Percentiles rank a stretch among this genome's conserved stretches.
phyloP scores from a whole-genome alignment of 768 basidiomycete species.

The Naganishia randhawae region DNA sequence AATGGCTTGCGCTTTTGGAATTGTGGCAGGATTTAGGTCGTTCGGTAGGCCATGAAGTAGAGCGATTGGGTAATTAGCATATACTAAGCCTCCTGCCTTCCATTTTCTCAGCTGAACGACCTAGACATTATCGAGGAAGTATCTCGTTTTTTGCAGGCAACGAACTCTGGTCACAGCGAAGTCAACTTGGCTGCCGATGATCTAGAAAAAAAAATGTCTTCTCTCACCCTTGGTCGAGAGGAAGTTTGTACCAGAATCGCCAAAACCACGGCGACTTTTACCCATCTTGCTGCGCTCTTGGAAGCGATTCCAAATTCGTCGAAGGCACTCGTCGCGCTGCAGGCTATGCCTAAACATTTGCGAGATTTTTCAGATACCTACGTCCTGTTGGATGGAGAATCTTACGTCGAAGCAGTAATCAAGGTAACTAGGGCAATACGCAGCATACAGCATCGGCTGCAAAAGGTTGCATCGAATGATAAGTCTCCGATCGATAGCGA shows the following conservation, averaged over 20 bases:
- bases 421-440: background rate
- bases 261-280: background rate
- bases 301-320: background rate
- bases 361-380: background rate
- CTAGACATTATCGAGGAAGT: conserved; percentile 35
- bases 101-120: conserved; percentile 23
- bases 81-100: background rate
- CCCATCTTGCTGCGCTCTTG: background rate
- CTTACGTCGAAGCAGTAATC: background rate
- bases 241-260: background rate
- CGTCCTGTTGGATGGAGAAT: background rate
- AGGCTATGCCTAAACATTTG: background rate
- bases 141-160: conserved; percentile 25
- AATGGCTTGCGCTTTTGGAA: conserved; percentile 40
- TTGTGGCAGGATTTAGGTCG: conserved; percentile 42
- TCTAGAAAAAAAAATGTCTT: conserved; percentile 10
- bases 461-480: background rate
- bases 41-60: conserved; percentile 29
- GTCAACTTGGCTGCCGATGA: background rate
- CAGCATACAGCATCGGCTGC: background rate
- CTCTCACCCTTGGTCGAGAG: conserved; percentile 7
- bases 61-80: background rate
- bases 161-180: conserved; percentile 1
- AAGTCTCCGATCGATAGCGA: background rate
- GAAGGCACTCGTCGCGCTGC: background rate